Evolutionary conservation across 2,329 filamentous ascomycete species (phyloP).

Genomic region (Fusarium burgessii): DNA sequence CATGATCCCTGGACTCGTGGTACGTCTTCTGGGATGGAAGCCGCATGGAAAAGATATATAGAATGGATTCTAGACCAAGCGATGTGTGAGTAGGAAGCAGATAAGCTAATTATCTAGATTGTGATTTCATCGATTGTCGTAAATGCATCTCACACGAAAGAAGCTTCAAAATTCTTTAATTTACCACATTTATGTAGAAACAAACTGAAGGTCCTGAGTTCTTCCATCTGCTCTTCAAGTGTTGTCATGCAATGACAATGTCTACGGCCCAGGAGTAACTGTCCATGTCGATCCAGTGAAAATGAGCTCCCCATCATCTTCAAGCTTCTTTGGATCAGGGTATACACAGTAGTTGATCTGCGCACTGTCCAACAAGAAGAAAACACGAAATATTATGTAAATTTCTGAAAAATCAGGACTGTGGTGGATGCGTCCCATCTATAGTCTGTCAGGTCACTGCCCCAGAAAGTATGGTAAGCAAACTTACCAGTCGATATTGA

Average conservation of each 20-base stretch:
- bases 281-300: constrained; percentile 4
- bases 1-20: neutral
- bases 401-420: neutral
- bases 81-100: too few species aligned
- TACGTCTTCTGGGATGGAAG: too few species aligned
- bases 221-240: neutral
- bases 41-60: too few species aligned
- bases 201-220: neutral
- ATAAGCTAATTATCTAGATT: too few species aligned
- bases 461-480: accelerated
- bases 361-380: neutral
- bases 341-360: neutral
- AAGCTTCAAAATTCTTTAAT: too few species aligned
- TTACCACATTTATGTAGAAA: neutral
- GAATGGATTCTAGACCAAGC: too few species aligned
- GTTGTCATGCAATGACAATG: neutral
- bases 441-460: accelerated
- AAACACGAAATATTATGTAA: constrained; percentile 14
- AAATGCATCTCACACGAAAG: too few species aligned
- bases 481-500: neutral
- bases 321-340: neutral
- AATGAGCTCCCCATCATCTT: neutral
- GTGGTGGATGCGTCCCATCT: constrained; percentile 8
- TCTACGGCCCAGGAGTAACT: neutral
- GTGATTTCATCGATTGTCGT: too few species aligned